phyloP scores from a whole-genome alignment of 805 yeast species.

The Yarrowia sp. region DNA sequence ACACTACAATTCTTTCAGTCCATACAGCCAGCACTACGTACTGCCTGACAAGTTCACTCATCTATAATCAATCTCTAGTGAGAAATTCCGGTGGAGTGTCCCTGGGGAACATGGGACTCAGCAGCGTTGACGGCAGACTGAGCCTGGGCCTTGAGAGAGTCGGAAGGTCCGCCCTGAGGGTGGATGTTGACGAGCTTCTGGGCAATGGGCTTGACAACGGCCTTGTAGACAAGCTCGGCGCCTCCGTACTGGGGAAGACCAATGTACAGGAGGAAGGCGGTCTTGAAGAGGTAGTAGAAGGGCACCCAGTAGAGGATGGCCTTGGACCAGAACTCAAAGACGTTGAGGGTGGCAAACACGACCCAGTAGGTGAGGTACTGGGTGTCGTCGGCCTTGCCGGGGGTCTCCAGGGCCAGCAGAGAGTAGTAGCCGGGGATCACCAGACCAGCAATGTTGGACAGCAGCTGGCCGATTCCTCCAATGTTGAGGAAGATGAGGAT shows the following conservation, averaged over 20 bases:
- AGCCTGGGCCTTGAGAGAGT: conserved; percentile 38
- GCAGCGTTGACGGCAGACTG: conserved; percentile 34
- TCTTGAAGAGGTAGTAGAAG: conserved; percentile 92
- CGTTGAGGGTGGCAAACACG: conserved; percentile 88
- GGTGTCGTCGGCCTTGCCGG: conserved; percentile 71
- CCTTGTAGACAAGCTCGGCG: conserved; percentile 66
- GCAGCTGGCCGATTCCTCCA: conserved; percentile 92
- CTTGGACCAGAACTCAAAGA: conserved; percentile 92
- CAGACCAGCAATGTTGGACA: conserved; percentile 90
- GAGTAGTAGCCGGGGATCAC: conserved; percentile 89
- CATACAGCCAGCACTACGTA: too few relatives aligned
- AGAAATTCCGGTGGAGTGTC: conserved; percentile 43
- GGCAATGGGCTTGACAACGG: conserved; percentile 64
- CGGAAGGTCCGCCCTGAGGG: conserved; percentile 31
- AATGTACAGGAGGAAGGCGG: conserved; percentile 79
- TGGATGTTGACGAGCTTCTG: conserved; percentile 37
- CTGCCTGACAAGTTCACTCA: too few relatives aligned
- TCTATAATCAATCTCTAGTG: conserved; percentile 4
- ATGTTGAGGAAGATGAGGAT: conserved; percentile 80
- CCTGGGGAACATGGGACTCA: conserved; percentile 13
- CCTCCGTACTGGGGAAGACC: conserved; percentile 88
- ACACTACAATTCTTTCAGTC: not conserved
- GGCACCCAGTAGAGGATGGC: conserved; percentile 95
- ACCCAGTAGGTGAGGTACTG: conserved; percentile 95
- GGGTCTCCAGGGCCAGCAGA: conserved; percentile 74